These are phyloP conservation scores for Euclidium syriacum DNA, from an alignment of 345 rosid species.

Conservation along the genomic window DNA sequence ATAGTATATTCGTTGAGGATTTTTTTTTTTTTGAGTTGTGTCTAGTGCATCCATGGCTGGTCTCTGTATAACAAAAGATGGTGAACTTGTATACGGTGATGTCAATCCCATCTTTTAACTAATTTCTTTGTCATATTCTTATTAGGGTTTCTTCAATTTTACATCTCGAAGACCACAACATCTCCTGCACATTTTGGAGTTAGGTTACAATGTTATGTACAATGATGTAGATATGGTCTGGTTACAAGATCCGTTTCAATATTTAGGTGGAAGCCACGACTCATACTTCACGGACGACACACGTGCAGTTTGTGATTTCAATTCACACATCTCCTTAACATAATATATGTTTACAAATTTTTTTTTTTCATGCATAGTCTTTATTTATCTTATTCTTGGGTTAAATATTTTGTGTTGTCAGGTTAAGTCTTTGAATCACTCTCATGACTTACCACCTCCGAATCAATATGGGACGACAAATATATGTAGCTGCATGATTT, in stretches of 20 bases:
- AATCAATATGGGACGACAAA: conserved; percentile 67
- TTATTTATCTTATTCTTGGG: no score
- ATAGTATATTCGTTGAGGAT: no score
- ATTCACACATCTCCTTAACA: no score
- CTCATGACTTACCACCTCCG: conserved; percentile 73
- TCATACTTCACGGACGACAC: conserved; percentile 82
- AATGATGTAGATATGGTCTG: conserved; percentile 98
- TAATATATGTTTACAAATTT: no score
- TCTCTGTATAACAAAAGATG: no score
- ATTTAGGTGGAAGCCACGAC: conserved; percentile 72
- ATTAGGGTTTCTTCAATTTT: conserved; percentile 86
- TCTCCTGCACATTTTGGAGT: conserved; percentile 69
- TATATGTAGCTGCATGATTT: conserved; percentile 90
- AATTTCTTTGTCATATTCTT: neutral
- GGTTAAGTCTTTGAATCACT: conserved; percentile 76
- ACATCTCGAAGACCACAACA: conserved; percentile 84
- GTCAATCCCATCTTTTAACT: no score
- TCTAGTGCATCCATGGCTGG: no score
- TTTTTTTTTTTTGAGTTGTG: no score
- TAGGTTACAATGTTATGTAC: conserved; percentile 91
- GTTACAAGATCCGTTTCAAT: conserved; percentile 78
- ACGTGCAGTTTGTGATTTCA: no score
- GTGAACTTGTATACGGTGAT: no score
- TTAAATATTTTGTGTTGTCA: no score
- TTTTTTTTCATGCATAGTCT: no score